Conservation (phyloP, 495 filamentous ascomycete species). For the Parachaetomium inaequale region DNA sequence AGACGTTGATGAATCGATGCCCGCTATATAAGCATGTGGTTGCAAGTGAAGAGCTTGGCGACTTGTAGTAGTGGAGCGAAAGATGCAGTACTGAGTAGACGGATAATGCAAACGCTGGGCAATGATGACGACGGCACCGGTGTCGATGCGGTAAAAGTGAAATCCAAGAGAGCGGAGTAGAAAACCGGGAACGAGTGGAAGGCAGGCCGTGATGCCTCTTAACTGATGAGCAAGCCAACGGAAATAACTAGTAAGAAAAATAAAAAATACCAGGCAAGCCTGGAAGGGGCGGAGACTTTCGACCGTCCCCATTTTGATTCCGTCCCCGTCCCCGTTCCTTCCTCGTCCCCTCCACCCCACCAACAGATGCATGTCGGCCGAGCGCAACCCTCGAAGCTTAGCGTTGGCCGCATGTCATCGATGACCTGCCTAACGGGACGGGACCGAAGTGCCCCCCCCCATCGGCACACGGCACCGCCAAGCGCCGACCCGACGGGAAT, state of each 20-base stretch:
- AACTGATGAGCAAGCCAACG: background rate
- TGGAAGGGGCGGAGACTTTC: background rate
- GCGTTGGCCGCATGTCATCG: slow-evolving; percentile 6
- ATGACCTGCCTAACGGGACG: background rate
- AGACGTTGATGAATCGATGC: background rate
- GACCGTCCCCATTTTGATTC: background rate
- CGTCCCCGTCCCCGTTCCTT: background rate
- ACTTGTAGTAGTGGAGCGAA: background rate
- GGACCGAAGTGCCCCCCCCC: background rate
- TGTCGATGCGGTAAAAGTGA: background rate
- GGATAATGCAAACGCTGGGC: background rate
- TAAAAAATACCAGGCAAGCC: background rate
- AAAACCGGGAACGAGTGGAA: background rate
- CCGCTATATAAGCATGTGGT: background rate
- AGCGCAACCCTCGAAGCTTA: background rate
- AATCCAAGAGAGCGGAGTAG: background rate
- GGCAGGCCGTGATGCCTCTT: background rate
- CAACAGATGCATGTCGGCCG: slow-evolving; percentile 4
- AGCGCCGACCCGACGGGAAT: slow-evolving; percentile 10
- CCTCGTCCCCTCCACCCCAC: background rate
- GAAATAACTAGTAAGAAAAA: background rate
- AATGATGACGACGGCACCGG: background rate
- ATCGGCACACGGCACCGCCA: slow-evolving; percentile 5
- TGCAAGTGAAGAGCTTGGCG: background rate
- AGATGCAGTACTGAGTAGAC: background rate